These are phyloP conservation scores for Gentiana dahurica DNA, from an alignment of 257 asterid species.

Conservation along the genomic window DNA sequence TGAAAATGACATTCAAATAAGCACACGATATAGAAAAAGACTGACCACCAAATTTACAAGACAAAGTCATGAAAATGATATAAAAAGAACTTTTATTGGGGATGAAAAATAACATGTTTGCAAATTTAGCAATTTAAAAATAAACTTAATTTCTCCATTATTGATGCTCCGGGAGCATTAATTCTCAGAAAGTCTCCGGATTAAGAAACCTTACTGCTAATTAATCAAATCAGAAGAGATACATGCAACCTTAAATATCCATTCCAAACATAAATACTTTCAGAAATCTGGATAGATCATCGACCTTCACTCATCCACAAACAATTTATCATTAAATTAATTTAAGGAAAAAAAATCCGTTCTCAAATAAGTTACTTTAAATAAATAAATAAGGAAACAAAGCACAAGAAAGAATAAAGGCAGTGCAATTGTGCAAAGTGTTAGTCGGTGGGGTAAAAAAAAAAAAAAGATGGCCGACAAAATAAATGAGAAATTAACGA, in stretches of 20 bases:
- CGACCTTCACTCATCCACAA: conserved; percentile 10
- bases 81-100: not conserved
- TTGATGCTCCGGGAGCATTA: not conserved
- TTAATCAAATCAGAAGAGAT: not conserved
- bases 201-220: not conserved
- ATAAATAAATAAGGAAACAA: too few species aligned
- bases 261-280: not conserved
- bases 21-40: conserved; percentile 1
- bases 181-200: not conserved
- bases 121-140: not conserved
- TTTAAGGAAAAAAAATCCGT: too few species aligned
- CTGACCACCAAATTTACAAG: not conserved
- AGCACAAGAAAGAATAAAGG: too few species aligned
- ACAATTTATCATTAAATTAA: not conserved
- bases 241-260: too few species aligned
- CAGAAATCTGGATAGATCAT: not conserved
- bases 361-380: too few species aligned
- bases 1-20: conserved; percentile 32
- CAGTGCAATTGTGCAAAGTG: not conserved
- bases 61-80: not conserved
- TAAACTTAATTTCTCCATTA: not conserved
- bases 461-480: not conserved
- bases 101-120: not conserved
- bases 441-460: conserved; percentile 1
- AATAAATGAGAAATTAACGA: conserved; percentile 2